Percentiles rank a stretch among this genome's conserved stretches.
Evolutionary conservation across 2,329 filamentous ascomycete genomes (phyloP).

Genomic region (Myriosclerotinia duriaeana): DNA sequence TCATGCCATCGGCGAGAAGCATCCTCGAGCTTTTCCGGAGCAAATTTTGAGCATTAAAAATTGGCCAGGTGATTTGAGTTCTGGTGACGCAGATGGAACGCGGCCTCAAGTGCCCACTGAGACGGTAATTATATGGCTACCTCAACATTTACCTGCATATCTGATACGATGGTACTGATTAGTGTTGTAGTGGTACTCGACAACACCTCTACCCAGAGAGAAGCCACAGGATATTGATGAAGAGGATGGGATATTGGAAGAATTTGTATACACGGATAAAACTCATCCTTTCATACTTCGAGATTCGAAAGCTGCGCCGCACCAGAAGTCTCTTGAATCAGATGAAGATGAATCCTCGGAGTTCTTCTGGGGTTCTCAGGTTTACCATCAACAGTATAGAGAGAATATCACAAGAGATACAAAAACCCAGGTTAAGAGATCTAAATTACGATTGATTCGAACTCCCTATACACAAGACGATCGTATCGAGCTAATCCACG

Average conservation of each 20-base stretch:
- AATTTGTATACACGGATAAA: not conserved
- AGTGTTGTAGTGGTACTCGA: not conserved
- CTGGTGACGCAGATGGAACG: not conserved
- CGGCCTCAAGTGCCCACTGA: conserved; percentile 13
- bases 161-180: not conserved
- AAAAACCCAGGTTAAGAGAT: not conserved
- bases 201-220: not conserved
- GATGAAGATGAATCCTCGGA: not conserved
- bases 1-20: not conserved
- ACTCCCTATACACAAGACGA: conserved; percentile 6
- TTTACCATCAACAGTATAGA: not conserved
- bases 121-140: not conserved
- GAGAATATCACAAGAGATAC: not conserved
- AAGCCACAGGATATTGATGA: not conserved
- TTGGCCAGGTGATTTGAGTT: conserved; percentile 13
- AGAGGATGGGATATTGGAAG: not conserved
- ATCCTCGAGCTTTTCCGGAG: no score
- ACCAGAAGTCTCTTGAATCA: not conserved
- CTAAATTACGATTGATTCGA: conserved; percentile 4
- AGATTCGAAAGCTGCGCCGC: not conserved
- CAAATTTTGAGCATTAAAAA: conserved; percentile 13
- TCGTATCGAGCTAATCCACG: not conserved
- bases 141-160: not conserved
- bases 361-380: conserved; percentile 15
- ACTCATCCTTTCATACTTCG: not conserved